Base-by-base conservation (phyloP, 2,329 filamentous ascomycete species). In the Microsporum audouinii region DNA sequence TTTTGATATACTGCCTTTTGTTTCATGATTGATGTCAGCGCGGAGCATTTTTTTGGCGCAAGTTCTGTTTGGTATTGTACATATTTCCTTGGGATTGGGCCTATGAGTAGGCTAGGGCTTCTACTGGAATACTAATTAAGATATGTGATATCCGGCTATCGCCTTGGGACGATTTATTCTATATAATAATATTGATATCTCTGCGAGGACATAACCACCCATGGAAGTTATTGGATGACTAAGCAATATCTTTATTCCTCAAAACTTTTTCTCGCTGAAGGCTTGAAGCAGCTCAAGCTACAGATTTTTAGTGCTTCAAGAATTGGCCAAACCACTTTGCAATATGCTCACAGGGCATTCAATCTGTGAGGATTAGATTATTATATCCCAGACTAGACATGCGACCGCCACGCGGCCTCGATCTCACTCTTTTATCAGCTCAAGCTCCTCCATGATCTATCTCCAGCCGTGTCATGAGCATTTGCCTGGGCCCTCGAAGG, bases 381-480 rank as follows among this genome's bases (percentile, higher is more conserved):
- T 12, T 49, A 31, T 31, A 49, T 49, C 17, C 8, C 23, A 14
- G 45, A 14, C 27, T 12, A 51, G 45, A 51, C 45, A 55, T 57
- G 55, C 27, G 34, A 57, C 17, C 39, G 45, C 45, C 10, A 31
- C 45, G 45, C 45, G 29, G 41, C 17, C 27, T 14, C 38, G 34
- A 27, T 31, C 31, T 57, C 27, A 39, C 36, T 41, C n/a, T 41
- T 34, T 39, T 43, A 57, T 57, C 55, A 7, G 34, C 55, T 57
- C 55, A 36, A 39, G 45, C 23, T 31, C 36, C 29, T 49, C 39
- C 39, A 59, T 38, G 57, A 36, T 59, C 43, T 10, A 27, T 59
- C 57, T n/a, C 39, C 23, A 64, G 65, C 69, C 70, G 72, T 73
- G 73, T 74, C 75, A 77, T 77, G 75, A 73, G 70, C 71, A 69